Base-by-base conservation (phyloP, 108 stramenopile species). In the Fistulifera pelliculosa region DNA sequence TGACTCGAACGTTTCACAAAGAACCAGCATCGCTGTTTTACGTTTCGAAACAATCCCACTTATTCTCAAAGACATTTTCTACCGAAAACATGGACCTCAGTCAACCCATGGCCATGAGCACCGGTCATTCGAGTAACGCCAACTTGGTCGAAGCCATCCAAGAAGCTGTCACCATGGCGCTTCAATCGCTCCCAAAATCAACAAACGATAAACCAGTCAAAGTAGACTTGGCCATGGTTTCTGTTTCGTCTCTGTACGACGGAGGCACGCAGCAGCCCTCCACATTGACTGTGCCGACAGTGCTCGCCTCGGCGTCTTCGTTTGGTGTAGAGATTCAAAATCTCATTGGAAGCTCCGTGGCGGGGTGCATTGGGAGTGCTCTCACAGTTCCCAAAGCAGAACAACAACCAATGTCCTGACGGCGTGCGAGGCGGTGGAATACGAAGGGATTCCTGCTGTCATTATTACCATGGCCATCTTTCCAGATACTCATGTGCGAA, bases 371-470 rank as follows among this genome's bases (percentile, higher is more conserved):
- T 49, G 62, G 79, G 22, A 62, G 74, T 59, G 47, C 40, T 35
- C 18, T 56, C 50, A 62, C 50, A 41, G 15, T 24, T 27, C 7
- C 41, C 59, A 60, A 38, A 15, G 40, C 25, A 31, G 8, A 35
- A 24, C 57, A 50, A 49, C 39, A 25, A 15, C 39, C 4, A 21
- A 26, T 26, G 18, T 42, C 7, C 12, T 52, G n/a, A 39, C 23
- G 0, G 62, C 60, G 27, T 74, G 70, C 23, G 27, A 38, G 13
- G 69, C 85, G 4, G 44, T 80, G 1, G 90, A 92, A 63, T 49
- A 60, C 45, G 90, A 92, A 68, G 81, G 83, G 8, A 54, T 69
- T 25, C 83, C 82, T 14, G 81, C 74, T 7, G 70, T 92, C 0
- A 64, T 65, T 5, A 64, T 92, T 0, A 77, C 77, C 2, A 50